phyloP scores from a whole-genome alignment of 345 rosid species.

The Eutrema yunnanense region DNA sequence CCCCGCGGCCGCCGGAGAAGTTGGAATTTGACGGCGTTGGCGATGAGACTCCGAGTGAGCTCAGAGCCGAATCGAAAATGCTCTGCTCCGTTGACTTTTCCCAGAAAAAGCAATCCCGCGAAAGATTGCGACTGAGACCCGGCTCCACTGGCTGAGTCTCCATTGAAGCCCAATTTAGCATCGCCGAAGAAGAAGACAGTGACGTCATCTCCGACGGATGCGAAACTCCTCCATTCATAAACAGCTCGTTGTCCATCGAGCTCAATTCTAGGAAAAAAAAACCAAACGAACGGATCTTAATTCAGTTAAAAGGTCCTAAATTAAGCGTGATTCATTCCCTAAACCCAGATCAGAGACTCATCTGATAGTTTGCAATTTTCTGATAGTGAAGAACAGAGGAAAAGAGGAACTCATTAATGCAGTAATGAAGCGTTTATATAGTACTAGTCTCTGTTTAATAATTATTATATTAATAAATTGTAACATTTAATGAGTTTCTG shows the following conservation, averaged over 20 bases:
- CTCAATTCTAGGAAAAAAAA: not conserved
- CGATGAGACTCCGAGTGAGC: constrained; percentile 75
- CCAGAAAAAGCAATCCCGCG: constrained; percentile 32
- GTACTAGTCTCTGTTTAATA: constrained; percentile 7
- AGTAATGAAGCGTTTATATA: constrained; percentile 30
- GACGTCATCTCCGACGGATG: constrained; percentile 24
- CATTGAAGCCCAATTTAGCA: constrained; percentile 37
- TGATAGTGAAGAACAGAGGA: constrained; percentile 6
- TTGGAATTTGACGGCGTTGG: constrained; percentile 56
- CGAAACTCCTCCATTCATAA: constrained; percentile 33
- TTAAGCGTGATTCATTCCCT: not conserved
- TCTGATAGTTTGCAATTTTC: constrained; percentile 14
- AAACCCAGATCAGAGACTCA: constrained; percentile 3
- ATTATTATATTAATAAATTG: constrained; percentile 16
- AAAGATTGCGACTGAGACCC: constrained; percentile 17
- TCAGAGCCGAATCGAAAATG: constrained; percentile 57
- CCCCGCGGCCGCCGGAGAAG: constrained; percentile 40
- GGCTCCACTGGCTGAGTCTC: constrained; percentile 21
- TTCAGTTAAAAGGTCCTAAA: not conserved
- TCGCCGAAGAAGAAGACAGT: constrained; percentile 21
- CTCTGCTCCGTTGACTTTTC: constrained; percentile 55
- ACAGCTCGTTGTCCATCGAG: constrained; percentile 42
- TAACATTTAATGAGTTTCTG: constrained; percentile 27
- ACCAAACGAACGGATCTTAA: not conserved
- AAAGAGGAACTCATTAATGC: constrained; percentile 19